Conservation (phyloP, 1,284 basidiomycete genomes). For the Ceratobasidium sp. region DNA sequence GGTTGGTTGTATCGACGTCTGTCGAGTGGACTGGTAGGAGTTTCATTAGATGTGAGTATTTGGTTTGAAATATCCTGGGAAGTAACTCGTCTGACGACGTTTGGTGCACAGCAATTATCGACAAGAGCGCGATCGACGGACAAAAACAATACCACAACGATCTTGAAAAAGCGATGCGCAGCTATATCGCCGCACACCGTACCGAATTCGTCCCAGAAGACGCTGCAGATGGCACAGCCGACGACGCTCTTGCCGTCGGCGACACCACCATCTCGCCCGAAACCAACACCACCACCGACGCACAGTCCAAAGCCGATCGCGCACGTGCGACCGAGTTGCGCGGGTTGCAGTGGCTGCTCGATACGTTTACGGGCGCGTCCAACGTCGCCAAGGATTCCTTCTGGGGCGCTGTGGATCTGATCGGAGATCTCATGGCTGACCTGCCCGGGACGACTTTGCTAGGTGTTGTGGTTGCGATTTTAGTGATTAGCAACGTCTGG, state of each 20-base stretch:
- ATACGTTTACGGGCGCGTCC: conserved; percentile 80
- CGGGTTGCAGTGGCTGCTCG: conserved; percentile 85
- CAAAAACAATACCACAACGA: conserved; percentile 91
- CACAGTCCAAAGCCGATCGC: conserved; percentile 63
- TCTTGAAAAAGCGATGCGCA: conserved; percentile 85
- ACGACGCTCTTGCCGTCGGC: conserved; percentile 45
- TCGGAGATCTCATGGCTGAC: conserved; percentile 73
- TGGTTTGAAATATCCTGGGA: not conserved
- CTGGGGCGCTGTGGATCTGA: conserved; percentile 76
- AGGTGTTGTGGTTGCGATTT: conserved; percentile 74
- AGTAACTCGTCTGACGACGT: conserved; percentile 1
- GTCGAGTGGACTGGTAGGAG: conserved; percentile 97
- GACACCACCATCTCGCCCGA: conserved; percentile 51
- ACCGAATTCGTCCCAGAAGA: conserved; percentile 90
- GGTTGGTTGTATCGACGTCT: conserved; percentile 87
- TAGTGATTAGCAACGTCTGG: conserved; percentile 83
- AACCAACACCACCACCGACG: conserved; percentile 15
- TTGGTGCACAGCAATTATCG: conserved; percentile 88
- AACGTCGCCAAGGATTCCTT: conserved; percentile 77
- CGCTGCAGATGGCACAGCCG: conserved; percentile 59
- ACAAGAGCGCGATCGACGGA: conserved; percentile 90
- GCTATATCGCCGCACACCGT: conserved; percentile 88
- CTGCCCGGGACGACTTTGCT: conserved; percentile 76
- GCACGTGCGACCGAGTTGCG: conserved; percentile 76
- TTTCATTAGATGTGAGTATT: conserved; percentile 87